phyloP scores from a whole-genome alignment of 306 rosid species.

The Psophocarpus tetragonolobus region DNA sequence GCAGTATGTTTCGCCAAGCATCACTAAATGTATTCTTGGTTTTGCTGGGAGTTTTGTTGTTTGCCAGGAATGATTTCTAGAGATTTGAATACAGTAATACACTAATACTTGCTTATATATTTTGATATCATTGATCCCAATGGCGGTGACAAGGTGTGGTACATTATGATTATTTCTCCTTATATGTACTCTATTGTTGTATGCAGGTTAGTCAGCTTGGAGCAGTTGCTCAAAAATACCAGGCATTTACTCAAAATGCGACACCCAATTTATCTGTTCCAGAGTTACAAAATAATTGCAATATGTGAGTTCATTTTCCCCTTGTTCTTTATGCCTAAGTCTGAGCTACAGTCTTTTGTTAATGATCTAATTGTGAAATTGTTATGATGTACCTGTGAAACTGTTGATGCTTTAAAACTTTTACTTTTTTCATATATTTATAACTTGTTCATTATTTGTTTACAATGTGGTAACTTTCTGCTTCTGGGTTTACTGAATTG shows the following conservation, averaged over 20 bases:
- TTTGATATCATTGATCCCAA: slow-evolving; percentile 6
- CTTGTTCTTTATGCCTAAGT: slow-evolving; percentile 31
- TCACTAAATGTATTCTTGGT: not conserved
- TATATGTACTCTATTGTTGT: slow-evolving; percentile 30
- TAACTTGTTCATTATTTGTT: not conserved
- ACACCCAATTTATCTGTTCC: slow-evolving; percentile 82
- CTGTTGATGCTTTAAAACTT: not conserved
- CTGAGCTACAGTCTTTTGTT: not conserved
- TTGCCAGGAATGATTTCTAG: not conserved
- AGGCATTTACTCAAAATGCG: slow-evolving; percentile 84
- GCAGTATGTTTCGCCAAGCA: slow-evolving; percentile 5
- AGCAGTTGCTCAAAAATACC: slow-evolving; percentile 95
- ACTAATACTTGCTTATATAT: not conserved
- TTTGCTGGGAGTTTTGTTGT: not conserved
- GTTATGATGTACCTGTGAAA: not conserved
- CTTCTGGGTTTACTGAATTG: not conserved
- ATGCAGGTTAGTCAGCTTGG: slow-evolving; percentile 94
- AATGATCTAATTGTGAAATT: not conserved
- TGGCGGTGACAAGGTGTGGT: not conserved
- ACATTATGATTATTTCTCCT: slow-evolving; percentile 7
- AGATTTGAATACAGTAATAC: not conserved
- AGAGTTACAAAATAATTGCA: slow-evolving; percentile 97
- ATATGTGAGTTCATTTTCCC: slow-evolving; percentile 58
- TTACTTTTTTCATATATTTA: not conserved
- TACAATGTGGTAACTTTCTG: slow-evolving; percentile 1